phyloP scores from a whole-genome alignment of 2,329 filamentous ascomycete species.

The Colletotrichum gloeosporioides region DNA sequence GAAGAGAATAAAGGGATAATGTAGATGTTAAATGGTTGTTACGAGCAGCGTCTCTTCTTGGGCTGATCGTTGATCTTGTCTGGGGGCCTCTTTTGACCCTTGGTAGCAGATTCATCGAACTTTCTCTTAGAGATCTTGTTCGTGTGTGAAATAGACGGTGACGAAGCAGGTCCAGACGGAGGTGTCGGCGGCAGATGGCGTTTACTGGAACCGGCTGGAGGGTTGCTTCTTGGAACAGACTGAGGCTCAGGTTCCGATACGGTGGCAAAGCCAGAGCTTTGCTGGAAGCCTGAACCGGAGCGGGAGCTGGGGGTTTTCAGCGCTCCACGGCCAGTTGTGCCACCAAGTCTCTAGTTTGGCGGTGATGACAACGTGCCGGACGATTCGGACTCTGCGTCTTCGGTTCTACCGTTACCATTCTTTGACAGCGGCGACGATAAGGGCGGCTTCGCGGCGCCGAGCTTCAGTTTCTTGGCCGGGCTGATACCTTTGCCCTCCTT shows the following conservation, averaged over 20 bases:
- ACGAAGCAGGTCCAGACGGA: background rate
- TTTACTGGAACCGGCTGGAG: background rate
- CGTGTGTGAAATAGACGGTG: background rate
- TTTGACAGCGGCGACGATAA: slow-evolving; percentile 56
- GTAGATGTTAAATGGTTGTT: background rate
- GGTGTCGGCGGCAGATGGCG: background rate
- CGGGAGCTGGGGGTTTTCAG: background rate
- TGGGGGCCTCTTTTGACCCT: background rate
- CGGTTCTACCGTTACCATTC: slow-evolving; percentile 45
- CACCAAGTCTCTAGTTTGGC: slow-evolving; percentile 30
- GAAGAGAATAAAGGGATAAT: background rate
- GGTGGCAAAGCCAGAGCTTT: background rate
- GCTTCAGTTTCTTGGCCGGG: slow-evolving; percentile 47
- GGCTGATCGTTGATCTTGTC: background rate
- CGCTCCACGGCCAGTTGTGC: background rate
- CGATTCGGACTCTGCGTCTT: slow-evolving; percentile 60
- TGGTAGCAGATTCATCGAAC: background rate
- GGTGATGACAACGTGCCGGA: slow-evolving; percentile 63
- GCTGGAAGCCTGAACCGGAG: background rate
- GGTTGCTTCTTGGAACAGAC: background rate
- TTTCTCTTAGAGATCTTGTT: background rate
- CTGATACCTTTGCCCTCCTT: slow-evolving; percentile 37
- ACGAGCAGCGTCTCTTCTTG: background rate
- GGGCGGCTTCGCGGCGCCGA: slow-evolving; percentile 47
- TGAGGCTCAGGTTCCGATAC: background rate